These are phyloP conservation scores for Phytopythium aichiense DNA, from an alignment of 352 stramenopile species.

Conservation along the genomic window DNA sequence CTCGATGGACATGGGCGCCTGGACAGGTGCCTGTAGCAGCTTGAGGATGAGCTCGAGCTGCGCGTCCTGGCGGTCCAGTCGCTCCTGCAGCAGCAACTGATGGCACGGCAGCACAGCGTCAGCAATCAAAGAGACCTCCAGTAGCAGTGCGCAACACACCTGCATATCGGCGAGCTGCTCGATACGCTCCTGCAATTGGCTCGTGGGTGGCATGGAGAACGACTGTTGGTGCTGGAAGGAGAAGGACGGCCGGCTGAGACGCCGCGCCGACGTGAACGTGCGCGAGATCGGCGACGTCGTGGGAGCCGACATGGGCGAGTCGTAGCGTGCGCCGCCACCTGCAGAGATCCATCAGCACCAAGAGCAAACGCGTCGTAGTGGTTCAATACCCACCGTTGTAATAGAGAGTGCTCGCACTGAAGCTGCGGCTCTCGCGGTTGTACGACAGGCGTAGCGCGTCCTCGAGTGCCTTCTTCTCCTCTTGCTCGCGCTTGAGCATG, in stretches of 20 bases:
- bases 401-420: constrained; percentile 42
- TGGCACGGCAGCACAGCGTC: neutral
- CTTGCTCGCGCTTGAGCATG: constrained; percentile 77
- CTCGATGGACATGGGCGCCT: constrained; percentile 11
- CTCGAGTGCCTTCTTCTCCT: constrained; percentile 47
- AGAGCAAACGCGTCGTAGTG: too few relatives aligned
- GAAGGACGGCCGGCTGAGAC: constrained; percentile 12
- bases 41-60: constrained; percentile 54
- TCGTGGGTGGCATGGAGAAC: constrained; percentile 12
- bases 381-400: constrained; percentile 16
- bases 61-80: constrained; percentile 47
- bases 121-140: neutral
- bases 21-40: constrained; percentile 30
- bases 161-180: constrained; percentile 50
- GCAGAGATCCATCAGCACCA: neutral
- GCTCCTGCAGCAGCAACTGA: constrained; percentile 48
- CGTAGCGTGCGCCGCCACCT: constrained; percentile 7
- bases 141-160: constrained; percentile 15
- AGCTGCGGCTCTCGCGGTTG: constrained; percentile 37
- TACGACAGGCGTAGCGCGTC: constrained; percentile 50
- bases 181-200: constrained; percentile 49
- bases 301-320: constrained; percentile 25
- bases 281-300: constrained; percentile 23
- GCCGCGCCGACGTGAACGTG: constrained; percentile 7
- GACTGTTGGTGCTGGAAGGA: constrained; percentile 17